Percentiles rank a stretch among this genome's conserved stretches.
phyloP scores from a whole-genome alignment of 768 basidiomycete species.

The Mycena indigotica region DNA sequence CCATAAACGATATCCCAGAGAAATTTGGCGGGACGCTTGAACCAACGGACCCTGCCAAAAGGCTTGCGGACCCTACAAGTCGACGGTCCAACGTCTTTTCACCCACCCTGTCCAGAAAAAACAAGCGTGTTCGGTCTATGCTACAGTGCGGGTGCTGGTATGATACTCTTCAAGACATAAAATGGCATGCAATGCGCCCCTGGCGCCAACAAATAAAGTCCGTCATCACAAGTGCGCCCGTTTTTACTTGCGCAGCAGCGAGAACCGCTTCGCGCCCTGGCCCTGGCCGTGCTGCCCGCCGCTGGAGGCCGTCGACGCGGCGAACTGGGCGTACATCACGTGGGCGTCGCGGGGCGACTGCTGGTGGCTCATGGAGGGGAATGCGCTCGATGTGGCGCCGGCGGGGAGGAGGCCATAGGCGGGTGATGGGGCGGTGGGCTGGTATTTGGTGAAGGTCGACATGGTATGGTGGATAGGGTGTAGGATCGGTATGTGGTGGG shows the following conservation, averaged over 20 bases:
- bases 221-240: too few species aligned
- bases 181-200: too few species aligned
- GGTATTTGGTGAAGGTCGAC: conserved; percentile 6
- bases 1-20: too few species aligned
- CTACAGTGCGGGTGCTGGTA: neutral
- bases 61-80: too few species aligned
- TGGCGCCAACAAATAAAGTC: too few species aligned
- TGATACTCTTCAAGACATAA: neutral
- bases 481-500: neutral
- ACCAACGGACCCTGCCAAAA: too few species aligned
- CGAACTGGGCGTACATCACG: neutral
- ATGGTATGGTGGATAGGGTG: neutral
- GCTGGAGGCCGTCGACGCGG: neutral
- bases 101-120: too few species aligned
- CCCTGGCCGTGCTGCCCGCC: neutral
- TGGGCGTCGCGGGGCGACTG: neutral
- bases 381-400: neutral
- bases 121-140: too few species aligned
- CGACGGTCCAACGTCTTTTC: too few species aligned
- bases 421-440: neutral
- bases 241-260: conserved; percentile 1
- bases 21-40: too few species aligned
- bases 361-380: neutral
- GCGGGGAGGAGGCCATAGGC: neutral
- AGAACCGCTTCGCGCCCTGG: conserved; percentile 2